Evolutionary conservation across 2,329 filamentous ascomycete species (phyloP), one percentile per base, ranked within the genome.

Genomic region (Colletotrichum destructivum): DNA sequence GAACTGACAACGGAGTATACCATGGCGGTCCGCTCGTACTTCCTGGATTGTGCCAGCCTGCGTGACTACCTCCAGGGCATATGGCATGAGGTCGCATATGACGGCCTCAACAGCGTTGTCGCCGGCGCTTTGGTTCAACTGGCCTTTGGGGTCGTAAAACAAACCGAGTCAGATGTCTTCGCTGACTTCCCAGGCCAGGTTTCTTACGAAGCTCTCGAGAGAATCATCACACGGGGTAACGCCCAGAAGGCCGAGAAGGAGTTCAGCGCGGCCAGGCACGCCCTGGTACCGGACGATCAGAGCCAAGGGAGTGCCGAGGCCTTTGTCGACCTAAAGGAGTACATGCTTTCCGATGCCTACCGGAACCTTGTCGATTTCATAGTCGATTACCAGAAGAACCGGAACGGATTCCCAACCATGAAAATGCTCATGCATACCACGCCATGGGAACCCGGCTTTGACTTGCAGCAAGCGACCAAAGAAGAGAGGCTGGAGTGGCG

Each of bases 401-500:
- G 83, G 4, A 84, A 75, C 42, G 85, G 86, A 4, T 86, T 83
- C 63, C 85, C 85, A 2, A 87, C 85, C 0, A 85, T 84, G 67
- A 71, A 74, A 2, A 85, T 87, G 82, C 75, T 82, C 7, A 73
- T 73, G 1, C 74, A 83, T 56, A 76, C 86, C 16, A 72, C 71
- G 0, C 73, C 81, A 42, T 88, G 84, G 86, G 75, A 85, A 62
- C 84, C 84, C 8, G 73, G 75, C 2, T 76, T 85, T 15, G 73
- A 86, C 66, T 76, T 87, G 8, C 72, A 77, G 62, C 55, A 57
- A 2, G 82, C 82, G 0, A 84, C 76, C n/a, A 76, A 81, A 12
- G 76, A 82, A 6, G 75, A 87, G 61, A 77, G 83, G 26, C 49
- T 85, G 4, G 76, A 79, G 11, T 88, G 86, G 86, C 84, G 86